Percentiles rank a stretch among this genome's conserved stretches.
Evolutionary conservation across 164 flowering plant species (phyloP).

Genomic region (Stephania cephalantha): DNA sequence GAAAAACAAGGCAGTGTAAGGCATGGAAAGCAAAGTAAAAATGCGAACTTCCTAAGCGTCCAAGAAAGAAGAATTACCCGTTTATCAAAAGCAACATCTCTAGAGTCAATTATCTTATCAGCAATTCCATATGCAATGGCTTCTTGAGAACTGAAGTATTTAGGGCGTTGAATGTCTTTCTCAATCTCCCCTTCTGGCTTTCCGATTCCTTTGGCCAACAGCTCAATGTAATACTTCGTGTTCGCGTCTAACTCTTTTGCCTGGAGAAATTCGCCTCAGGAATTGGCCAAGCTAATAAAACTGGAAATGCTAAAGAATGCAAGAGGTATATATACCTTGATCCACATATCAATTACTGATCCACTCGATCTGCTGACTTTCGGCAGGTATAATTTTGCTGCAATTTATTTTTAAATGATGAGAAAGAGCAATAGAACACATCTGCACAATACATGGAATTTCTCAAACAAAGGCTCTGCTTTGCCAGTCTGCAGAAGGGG

Average conservation of each 20-base stretch:
- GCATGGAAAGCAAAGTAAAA: neutral
- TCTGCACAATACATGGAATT: neutral
- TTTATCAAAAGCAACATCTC: slow-evolving; percentile 52
- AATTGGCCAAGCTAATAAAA: neutral
- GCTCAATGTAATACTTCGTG: slow-evolving; percentile 62
- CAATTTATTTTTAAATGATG: slow-evolving; percentile 8
- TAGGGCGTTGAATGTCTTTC: slow-evolving; percentile 58
- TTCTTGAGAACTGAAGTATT: slow-evolving; percentile 52
- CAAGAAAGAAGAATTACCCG: slow-evolving; percentile 36
- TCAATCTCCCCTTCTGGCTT: slow-evolving; percentile 65
- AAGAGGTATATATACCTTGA: slow-evolving; percentile 43
- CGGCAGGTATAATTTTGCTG: slow-evolving; percentile 85
- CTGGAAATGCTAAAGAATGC: neutral
- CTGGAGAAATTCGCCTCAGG: slow-evolving; percentile 28
- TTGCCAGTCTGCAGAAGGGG: neutral
- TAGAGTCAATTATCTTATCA: slow-evolving; percentile 59
- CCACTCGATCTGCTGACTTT: slow-evolving; percentile 68
- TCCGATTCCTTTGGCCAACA: slow-evolving; percentile 73
- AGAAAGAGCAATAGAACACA: neutral
- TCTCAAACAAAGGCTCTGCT: neutral
- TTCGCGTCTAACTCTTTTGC: slow-evolving; percentile 80
- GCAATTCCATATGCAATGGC: slow-evolving; percentile 89
- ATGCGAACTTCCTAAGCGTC: neutral
- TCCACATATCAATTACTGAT: slow-evolving; percentile 77
- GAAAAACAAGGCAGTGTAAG: neutral